These are phyloP conservation scores for Blastocystis sp. DNA, from an alignment of 352 stramenopile genomes.

Conservation along the genomic window DNA sequence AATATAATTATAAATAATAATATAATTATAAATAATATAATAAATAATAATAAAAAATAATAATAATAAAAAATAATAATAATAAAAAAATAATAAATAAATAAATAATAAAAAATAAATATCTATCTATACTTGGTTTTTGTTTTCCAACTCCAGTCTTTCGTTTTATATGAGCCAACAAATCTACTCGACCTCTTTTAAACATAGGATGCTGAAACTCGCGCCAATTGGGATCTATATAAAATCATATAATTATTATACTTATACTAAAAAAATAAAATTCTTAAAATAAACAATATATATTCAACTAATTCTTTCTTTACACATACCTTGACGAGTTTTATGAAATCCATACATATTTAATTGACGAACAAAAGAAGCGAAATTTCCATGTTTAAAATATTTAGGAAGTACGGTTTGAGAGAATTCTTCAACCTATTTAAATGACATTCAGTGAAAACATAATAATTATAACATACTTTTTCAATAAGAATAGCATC, in stretches of 20 bases:
- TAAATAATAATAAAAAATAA: too few species aligned
- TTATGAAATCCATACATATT: conserved; percentile 72
- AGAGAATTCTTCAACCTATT: conserved; percentile 59
- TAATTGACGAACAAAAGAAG: conserved; percentile 68
- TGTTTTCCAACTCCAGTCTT: conserved; percentile 18
- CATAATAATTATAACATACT: neutral
- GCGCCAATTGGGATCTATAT: conserved; percentile 38
- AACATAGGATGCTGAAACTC: conserved; percentile 36
- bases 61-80: neutral
- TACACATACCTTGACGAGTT: conserved; percentile 31
- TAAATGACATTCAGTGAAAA: conserved; percentile 43
- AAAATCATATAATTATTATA: too few species aligned
- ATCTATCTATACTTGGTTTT: conserved; percentile 26
- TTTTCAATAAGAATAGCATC: conserved; percentile 56
- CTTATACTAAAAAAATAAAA: too few species aligned
- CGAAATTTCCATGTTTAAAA: conserved; percentile 74
- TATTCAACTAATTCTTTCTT: neutral
- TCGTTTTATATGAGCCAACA: conserved; percentile 23
- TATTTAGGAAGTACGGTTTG: conserved; percentile 63
- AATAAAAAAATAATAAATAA: neutral
- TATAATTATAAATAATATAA: too few species aligned
- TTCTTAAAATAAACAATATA: too few species aligned
- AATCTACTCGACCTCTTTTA: conserved; percentile 22
- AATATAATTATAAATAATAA: too few species aligned
- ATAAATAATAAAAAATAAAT: neutral